These are phyloP conservation scores for Chaetothyriales sp. DNA, from an alignment of 2,329 filamentous ascomycete genomes.

Conservation along the genomic window DNA sequence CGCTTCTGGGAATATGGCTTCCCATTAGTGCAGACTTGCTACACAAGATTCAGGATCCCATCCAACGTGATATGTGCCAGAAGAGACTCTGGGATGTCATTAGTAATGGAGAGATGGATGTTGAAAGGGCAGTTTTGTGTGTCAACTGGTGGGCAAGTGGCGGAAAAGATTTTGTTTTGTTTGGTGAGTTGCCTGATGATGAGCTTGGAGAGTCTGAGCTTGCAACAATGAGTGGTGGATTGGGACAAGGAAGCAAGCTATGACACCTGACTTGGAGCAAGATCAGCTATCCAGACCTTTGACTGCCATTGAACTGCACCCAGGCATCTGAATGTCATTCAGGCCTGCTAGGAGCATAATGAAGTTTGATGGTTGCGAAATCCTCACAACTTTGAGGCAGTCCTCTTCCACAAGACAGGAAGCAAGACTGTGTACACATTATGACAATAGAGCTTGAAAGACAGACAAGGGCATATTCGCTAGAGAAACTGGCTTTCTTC, in stretches of 20 bases:
- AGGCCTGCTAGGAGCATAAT: neutral
- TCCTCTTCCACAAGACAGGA: neutral
- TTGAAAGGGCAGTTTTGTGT: slow-evolving; percentile 62
- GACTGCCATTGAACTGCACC: neutral
- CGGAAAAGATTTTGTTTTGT: slow-evolving; percentile 42
- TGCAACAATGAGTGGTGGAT: slow-evolving; percentile 41
- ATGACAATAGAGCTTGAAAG: neutral
- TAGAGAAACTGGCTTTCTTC: neutral
- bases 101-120: slow-evolving; percentile 71
- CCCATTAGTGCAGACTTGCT: slow-evolving; percentile 54
- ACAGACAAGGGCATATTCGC: neutral
- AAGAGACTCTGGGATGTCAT: slow-evolving; percentile 66
- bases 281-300: neutral
- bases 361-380: neutral
- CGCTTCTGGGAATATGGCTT: slow-evolving; percentile 66
- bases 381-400: neutral
- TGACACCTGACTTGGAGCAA: slow-evolving; percentile 18
- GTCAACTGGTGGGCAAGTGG: slow-evolving; percentile 76
- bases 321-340: neutral
- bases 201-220: slow-evolving; percentile 12
- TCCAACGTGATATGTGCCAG: slow-evolving; percentile 49
- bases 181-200: slow-evolving; percentile 24
- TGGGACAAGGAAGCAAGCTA: slow-evolving; percentile 35
- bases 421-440: neutral
- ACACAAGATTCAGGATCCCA: slow-evolving; percentile 45